Evolutionary conservation across 75 land plant species (phyloP), one percentile per base, ranked within the genome.

Genomic region (Pseudotsuga menziesii): DNA sequence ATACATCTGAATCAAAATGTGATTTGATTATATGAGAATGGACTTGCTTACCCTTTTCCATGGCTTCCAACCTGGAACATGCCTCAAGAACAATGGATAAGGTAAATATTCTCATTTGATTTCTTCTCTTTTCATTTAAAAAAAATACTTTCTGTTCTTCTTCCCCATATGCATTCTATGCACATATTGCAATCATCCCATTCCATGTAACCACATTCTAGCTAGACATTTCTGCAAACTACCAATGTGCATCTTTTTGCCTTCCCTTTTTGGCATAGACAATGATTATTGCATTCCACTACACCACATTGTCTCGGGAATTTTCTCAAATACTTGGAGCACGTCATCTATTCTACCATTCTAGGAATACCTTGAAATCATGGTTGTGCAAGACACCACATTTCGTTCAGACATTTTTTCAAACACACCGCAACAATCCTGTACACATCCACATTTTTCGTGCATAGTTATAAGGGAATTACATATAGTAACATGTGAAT

Each of bases 261-360:
- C 76, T 80, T 13, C 88, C 86, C 58, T 62, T 62, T 57, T 58
- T 70, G 4, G 77, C 80, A 75, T 22, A 82, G 0, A 80, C 87
- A 27, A 75, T 79, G 48, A 89, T 84, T 63, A 86, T 58, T 4
- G 85, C 82, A 75, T 83, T 84, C 88, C 88, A 89, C 4, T 84
- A 75, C 4, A 89, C 82, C 73, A 79, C 70, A 62, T 85, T 57
- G 73, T 73, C 44, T 2, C 19, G 4, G 82, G 74, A 76, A 80
- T 70, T 74, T 56, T 77, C 48, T 48, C 4, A 72, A 89, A 89
- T 0, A 89, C 74, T 69, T 75, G 36, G 36, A 35, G 36, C 3
- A 4, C 36, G 3, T 35, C 2, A 35, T 35, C 3, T 35, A 35
- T 35, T 35, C 36, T 35, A 2, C 36, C 36, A 9, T 26, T n/a